Percentiles rank a stretch among this genome's conserved stretches.
Evolutionary conservation across 192 early-diverging fungal species (phyloP).

Genomic region (Gonapodya sp.): DNA sequence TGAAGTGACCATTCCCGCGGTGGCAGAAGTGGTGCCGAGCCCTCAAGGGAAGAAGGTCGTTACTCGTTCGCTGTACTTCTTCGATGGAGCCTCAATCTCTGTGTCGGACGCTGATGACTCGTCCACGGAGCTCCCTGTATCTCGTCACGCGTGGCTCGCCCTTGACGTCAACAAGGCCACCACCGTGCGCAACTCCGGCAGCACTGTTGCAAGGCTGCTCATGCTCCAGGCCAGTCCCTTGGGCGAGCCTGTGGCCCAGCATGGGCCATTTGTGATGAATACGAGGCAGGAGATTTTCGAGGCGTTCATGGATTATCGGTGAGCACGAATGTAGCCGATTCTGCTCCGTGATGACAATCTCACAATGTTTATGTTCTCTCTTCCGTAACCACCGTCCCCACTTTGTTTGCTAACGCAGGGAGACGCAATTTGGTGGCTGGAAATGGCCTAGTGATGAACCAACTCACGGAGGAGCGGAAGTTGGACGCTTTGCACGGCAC

Average conservation of each 20-base stretch:
- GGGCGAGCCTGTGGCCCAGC: constrained; percentile 40
- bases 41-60: constrained; percentile 12
- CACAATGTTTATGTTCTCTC: not conserved
- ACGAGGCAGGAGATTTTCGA: constrained; percentile 37
- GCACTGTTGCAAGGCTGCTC: constrained; percentile 25
- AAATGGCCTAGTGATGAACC: constrained; percentile 8
- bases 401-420: constrained; percentile 19
- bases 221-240: constrained; percentile 35
- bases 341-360: too few relatives aligned
- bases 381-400: constrained; percentile 11
- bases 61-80: constrained; percentile 22
- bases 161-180: constrained; percentile 18
- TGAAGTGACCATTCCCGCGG: constrained; percentile 21
- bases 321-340: not conserved
- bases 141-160: constrained; percentile 14
- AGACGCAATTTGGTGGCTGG: constrained; percentile 23
- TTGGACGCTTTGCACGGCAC: constrained; percentile 9
- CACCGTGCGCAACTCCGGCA: constrained; percentile 21
- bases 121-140: constrained; percentile 15
- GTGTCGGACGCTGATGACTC: constrained; percentile 16
- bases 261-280: constrained; percentile 65
- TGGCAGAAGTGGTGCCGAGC: not conserved
- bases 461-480: not conserved
- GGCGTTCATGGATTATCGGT: constrained; percentile 3
- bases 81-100: constrained; percentile 19